Evolutionary conservation across 2,329 filamentous ascomycete genomes (phyloP).

Genomic region (Exophiala calicioides): DNA sequence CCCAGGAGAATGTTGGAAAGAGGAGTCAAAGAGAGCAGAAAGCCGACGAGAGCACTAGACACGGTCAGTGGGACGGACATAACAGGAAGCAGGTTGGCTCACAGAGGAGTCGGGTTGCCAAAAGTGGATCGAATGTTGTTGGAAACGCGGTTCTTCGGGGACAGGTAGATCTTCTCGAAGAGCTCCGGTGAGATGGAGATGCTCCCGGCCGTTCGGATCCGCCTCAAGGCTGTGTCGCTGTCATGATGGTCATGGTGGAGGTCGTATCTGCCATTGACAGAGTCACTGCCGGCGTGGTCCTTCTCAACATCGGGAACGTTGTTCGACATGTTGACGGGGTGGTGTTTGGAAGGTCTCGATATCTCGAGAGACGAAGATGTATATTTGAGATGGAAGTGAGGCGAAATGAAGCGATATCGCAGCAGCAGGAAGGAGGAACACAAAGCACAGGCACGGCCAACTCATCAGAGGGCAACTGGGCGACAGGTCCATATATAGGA

Average conservation of each 20-base stretch:
- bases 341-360: background rate
- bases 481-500: constrained; percentile 22
- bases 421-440: constrained; percentile 1
- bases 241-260: constrained; percentile 32
- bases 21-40: constrained; percentile 57
- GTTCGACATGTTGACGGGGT: constrained; percentile 21
- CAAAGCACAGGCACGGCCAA: constrained; percentile 1
- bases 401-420: background rate
- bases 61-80: constrained; percentile 7
- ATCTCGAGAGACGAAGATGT: background rate
- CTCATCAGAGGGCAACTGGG: background rate
- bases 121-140: constrained; percentile 35
- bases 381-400: background rate
- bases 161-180: constrained; percentile 40
- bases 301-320: constrained; percentile 32
- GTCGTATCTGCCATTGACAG: constrained; percentile 32
- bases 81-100: constrained; percentile 6
- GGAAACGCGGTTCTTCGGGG: constrained; percentile 37
- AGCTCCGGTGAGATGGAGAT: constrained; percentile 39
- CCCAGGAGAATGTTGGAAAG: constrained; percentile 60
- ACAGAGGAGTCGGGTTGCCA: constrained; percentile 40
- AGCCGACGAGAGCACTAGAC: constrained; percentile 36
- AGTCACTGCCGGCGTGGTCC: constrained; percentile 29
- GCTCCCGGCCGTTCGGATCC: constrained; percentile 55
- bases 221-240: constrained; percentile 40